Conservation (phyloP, 192 early-diverging fungal species). For the Coemansia sp. region DNA sequence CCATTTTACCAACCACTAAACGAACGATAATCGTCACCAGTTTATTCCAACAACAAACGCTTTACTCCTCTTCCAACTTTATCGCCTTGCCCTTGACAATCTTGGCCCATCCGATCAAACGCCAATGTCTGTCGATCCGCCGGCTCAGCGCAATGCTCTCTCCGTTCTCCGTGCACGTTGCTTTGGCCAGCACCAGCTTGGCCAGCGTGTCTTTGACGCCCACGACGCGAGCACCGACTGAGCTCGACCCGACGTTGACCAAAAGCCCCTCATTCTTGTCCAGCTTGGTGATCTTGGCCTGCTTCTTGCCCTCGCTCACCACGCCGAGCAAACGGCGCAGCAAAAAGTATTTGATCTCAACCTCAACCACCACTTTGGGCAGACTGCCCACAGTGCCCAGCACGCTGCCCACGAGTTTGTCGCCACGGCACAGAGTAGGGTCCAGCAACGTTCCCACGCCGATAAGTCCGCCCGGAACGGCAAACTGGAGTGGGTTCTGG, state of each 20-base stretch:
- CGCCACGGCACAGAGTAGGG: slow-evolving; percentile 92
- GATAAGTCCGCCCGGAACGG: slow-evolving; percentile 98
- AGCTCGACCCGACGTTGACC: slow-evolving; percentile 96
- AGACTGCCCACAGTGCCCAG: slow-evolving; percentile 88
- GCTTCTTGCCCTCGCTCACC: slow-evolving; percentile 97
- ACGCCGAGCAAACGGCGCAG: slow-evolving; percentile 94
- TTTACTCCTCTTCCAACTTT: slow-evolving; percentile 19
- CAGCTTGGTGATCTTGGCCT: slow-evolving; percentile 93
- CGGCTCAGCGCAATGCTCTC: slow-evolving; percentile 95
- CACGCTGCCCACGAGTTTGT: slow-evolving; percentile 95
- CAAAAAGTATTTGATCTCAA: slow-evolving; percentile 97
- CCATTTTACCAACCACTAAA: no score
- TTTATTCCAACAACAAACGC: neutral
- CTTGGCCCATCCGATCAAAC: slow-evolving; percentile 98
- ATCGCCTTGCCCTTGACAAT: slow-evolving; percentile 76
- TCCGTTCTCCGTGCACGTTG: slow-evolving; percentile 92
- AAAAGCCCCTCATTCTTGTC: slow-evolving; percentile 89
- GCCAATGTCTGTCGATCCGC: slow-evolving; percentile 98
- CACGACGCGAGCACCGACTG: slow-evolving; percentile 91
- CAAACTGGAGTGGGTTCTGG: slow-evolving; percentile 89
- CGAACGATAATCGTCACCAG: neutral
- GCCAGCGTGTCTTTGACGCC: slow-evolving; percentile 93
- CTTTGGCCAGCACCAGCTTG: slow-evolving; percentile 85
- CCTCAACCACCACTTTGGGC: slow-evolving; percentile 89
- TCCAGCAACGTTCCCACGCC: slow-evolving; percentile 97